Evolutionary conservation across 2,329 filamentous ascomycete species (phyloP).

Genomic region (Corniculantispora saksenae): DNA sequence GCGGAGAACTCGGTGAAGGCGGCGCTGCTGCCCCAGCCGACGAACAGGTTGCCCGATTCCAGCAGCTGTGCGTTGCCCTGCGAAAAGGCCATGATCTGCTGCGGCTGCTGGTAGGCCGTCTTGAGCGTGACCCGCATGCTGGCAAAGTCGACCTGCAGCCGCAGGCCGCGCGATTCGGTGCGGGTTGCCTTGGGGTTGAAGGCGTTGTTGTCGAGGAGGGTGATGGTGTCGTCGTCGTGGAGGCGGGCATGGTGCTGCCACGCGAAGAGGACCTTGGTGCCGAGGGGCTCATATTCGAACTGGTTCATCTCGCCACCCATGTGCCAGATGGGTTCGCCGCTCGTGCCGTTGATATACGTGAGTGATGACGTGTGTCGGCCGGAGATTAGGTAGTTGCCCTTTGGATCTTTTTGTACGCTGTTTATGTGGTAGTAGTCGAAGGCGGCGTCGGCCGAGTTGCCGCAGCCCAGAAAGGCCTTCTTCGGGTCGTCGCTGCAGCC

Average conservation of each 20-base stretch:
- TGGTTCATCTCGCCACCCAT: conserved; percentile 47
- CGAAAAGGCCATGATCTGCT: conserved; percentile 49
- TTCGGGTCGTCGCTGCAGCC: conserved; percentile 20
- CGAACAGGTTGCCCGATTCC: conserved; percentile 50
- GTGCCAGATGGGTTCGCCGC: conserved; percentile 52
- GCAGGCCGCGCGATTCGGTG: conserved; percentile 44
- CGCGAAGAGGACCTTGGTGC: conserved; percentile 38
- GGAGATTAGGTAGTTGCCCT: conserved; percentile 54
- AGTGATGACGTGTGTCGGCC: conserved; percentile 48
- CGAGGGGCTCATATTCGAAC: conserved; percentile 33
- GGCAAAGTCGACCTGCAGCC: conserved; percentile 45
- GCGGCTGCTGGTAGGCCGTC: conserved; percentile 49
- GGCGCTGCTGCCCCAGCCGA: conserved; percentile 56
- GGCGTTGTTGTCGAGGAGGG: conserved; percentile 53
- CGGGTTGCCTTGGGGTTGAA: conserved; percentile 32
- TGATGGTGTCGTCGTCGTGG: conserved; percentile 45
- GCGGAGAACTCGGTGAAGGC: conserved; percentile 46
- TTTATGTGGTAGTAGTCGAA: conserved; percentile 61
- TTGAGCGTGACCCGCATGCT: conserved; percentile 45
- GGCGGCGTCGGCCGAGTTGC: conserved; percentile 27
- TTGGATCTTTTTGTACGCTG: conserved; percentile 49
- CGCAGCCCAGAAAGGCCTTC: conserved; percentile 21
- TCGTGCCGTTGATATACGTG: conserved; percentile 45
- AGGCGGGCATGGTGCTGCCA: conserved; percentile 54
- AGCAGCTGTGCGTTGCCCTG: conserved; percentile 53